phyloP scores from a whole-genome alignment of 2,329 filamentous ascomycete genomes.

The Aspergillus sp. region DNA sequence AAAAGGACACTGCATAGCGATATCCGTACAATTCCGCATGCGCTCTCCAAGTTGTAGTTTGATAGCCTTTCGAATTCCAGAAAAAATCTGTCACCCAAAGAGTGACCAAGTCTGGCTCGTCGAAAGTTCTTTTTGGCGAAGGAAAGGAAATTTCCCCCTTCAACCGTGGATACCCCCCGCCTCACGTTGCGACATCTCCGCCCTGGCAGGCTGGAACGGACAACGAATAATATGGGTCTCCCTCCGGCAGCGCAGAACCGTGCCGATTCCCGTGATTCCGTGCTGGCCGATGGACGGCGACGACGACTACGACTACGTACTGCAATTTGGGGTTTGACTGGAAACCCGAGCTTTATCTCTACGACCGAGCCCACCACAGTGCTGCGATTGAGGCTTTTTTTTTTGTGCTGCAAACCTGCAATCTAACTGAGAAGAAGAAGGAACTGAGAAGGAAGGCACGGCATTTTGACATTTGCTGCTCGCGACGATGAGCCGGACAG shows the following conservation, averaged over 20 bases:
- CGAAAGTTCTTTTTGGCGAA: constrained; percentile 2
- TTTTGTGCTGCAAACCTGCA: neutral
- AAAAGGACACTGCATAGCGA: neutral
- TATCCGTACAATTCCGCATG: neutral
- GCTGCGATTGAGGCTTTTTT: neutral
- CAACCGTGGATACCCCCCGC: constrained; percentile 1
- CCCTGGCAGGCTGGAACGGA: neutral
- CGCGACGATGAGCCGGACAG: neutral
- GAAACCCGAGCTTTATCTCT: neutral
- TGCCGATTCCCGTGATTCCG: constrained; percentile 33
- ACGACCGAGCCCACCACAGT: neutral
- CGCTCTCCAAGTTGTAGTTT: neutral
- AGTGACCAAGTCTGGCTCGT: neutral
- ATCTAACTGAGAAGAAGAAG: neutral
- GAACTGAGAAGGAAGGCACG: neutral
- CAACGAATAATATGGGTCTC: neutral
- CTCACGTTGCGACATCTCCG: neutral
- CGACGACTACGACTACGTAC: neutral
- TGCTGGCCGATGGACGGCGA: constrained; percentile 20
- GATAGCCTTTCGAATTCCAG: neutral
- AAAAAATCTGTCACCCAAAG: neutral
- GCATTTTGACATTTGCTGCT: neutral
- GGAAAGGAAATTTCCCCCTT: neutral
- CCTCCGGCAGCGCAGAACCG: constrained; percentile 10
- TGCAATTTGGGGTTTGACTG: neutral